Evolutionary conservation across 2,329 filamentous ascomycete species (phyloP), one percentile per base, ranked within the genome.

Genomic region (Exophiala viscosa): DNA sequence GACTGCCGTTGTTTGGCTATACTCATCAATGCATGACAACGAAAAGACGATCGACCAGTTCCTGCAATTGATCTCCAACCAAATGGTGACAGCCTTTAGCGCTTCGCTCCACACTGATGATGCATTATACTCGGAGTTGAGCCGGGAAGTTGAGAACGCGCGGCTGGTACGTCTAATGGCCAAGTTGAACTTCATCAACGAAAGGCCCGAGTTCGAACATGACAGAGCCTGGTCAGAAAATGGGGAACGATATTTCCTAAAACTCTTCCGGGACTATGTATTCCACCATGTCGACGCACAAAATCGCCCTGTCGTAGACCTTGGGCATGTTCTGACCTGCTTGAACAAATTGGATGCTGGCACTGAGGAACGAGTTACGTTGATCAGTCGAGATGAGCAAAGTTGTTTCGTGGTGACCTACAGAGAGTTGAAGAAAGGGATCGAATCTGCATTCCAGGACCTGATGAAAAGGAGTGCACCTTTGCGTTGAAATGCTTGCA

Each of bases 201-300:
- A 99, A 69, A 84, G 93, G 9, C 88, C 87, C 1, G 92, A 97
- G 65, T 86, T 87, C 57, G 87, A 89, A 48, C 83, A 84, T 36
- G 87, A 91, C 56, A 75, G 79, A 0, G 77, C 82, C 44, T 99
- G 93, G 92, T 88, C 90, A 3, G 92, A 97, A 69, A 93, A 88
- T 43, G 92, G 92, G 20, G 90, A 96, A 64, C 83, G 91, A 23
- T 97, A 96, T 68, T 87, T 89, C 67, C 77, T 99, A 59, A 96
- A 96, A 72, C 80, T 99, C 7, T 97, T 97, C 76, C 83, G 93
- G 45, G 93, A 99, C 71, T 97, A 95, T 64, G 89, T 96, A 36
- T 99, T 97, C 72, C 93, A 99, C 69, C 91, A 95, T 65, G 90
- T 96, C 10, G 90, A 97, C 67, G 80, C 82, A 28, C 84, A 89